phyloP scores from a whole-genome alignment of 208 protist genomes.

The Acanthamoeba royreba region DNA sequence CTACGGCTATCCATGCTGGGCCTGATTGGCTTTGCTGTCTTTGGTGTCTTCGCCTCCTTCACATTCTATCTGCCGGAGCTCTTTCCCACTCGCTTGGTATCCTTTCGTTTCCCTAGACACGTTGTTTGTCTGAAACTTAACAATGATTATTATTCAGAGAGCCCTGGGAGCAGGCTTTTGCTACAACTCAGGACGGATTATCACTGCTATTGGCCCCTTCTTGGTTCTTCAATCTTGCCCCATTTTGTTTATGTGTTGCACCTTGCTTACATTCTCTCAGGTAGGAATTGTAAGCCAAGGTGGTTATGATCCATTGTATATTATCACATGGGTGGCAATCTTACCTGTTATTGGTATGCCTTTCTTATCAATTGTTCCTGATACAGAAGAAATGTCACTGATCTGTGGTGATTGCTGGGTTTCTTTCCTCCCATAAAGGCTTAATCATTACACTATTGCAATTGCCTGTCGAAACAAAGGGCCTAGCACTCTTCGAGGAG shows the following conservation, averaged over 20 bases:
- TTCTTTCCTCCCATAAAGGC: not conserved
- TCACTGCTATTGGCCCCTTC: slow-evolving; percentile 10
- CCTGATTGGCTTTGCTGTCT: slow-evolving; percentile 18
- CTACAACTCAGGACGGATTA: slow-evolving; percentile 21
- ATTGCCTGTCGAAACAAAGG: not conserved
- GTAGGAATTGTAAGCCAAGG: not conserved
- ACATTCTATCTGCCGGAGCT: slow-evolving; percentile 37
- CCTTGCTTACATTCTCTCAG: not conserved
- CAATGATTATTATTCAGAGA: not conserved
- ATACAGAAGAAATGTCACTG: not conserved
- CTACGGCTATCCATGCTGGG: not conserved
- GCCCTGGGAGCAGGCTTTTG: not conserved
- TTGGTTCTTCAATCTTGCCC: too few species aligned
- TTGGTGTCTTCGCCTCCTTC: slow-evolving; percentile 22
- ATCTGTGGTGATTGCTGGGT: too few species aligned
- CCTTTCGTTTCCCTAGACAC: not conserved
- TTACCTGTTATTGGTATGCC: not conserved
- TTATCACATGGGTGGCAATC: slow-evolving; percentile 10
- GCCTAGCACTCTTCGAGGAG: not conserved
- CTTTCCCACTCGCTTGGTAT: slow-evolving; percentile 7
- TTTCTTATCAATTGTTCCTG: not conserved
- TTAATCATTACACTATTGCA: not conserved
- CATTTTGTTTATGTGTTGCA: too few species aligned
- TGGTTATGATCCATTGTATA: slow-evolving; percentile 33
- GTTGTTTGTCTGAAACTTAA: not conserved